A percentile compares a stretch with the other conserved stretches of the same genome.
Evolutionary conservation across 2,329 filamentous ascomycete species (phyloP).

Genomic region (Stachybotrys chlorohalonatus): DNA sequence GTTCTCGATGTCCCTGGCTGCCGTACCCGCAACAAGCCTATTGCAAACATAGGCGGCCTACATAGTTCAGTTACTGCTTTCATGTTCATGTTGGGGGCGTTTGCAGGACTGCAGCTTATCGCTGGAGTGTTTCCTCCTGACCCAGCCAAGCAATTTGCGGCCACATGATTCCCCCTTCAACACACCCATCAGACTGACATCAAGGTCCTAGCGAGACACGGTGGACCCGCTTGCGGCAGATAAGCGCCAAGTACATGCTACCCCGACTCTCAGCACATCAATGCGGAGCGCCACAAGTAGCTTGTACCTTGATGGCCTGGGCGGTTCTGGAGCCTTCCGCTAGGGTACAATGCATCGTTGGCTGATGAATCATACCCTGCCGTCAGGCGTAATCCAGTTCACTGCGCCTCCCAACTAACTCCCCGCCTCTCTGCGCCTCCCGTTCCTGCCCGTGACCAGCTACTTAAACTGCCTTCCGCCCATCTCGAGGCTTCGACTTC

Average conservation of each 20-base stretch:
- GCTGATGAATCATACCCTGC: slow-evolving; percentile 27
- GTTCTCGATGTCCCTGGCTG: no score
- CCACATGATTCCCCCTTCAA: background rate
- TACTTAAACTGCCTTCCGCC: slow-evolving; percentile 21
- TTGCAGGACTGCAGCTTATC: background rate
- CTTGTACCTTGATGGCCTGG: slow-evolving; percentile 6
- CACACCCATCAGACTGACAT: background rate
- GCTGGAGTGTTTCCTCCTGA: background rate
- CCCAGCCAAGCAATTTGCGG: background rate
- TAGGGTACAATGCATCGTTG: slow-evolving; percentile 12
- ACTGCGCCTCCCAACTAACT: slow-evolving; percentile 13
- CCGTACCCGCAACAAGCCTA: no score
- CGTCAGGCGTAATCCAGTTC: slow-evolving; percentile 14
- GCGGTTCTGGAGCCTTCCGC: slow-evolving; percentile 30
- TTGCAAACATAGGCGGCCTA: no score
- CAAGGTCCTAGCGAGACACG: background rate
- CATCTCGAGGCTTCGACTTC: background rate
- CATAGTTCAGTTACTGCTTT: no score
- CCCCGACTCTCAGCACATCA: slow-evolving; percentile 1
- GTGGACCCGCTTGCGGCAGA: slow-evolving; percentile 8
- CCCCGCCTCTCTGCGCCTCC: slow-evolving; percentile 15
- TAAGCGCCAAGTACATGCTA: slow-evolving; percentile 8
- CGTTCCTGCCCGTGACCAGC: slow-evolving; percentile 8
- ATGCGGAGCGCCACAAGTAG: background rate
- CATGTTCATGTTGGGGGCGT: background rate